Evolutionary conservation across 148 eudicot species (phyloP), one percentile per base, ranked within the genome.

Genomic region (Camellia sinensis): DNA sequence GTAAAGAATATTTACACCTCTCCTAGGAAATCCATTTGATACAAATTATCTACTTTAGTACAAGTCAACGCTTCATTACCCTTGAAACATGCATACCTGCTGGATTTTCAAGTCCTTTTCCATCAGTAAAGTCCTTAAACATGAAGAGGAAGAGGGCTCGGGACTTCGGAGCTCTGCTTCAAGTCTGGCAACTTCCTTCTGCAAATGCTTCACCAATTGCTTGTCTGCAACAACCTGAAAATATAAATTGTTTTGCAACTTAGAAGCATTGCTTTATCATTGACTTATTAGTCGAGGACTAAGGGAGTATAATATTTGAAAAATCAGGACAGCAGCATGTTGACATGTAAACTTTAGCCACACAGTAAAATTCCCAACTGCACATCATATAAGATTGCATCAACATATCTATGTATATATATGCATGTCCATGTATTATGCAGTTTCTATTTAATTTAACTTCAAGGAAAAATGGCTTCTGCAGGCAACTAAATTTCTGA

Each of bases 111-210:
- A 61, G 41, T 96, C 93, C 86, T 94, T 92, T 86, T 94, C 94
- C 79, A 82, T 78, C 80, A 96, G 86, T 78, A 93, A 81, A 4
- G 92, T 83, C 71, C 76, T 92, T 78, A 96, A 75, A 83, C 86
- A 78, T 81, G 88, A 80, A 48, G 91, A 79, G 73, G 85, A 83
- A 53, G 88, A 77, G 73, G 98, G 99, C 80, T 91, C 97, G 46
- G 99, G 98, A 85, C 97, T 93, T 83, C 85, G 88, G 74, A 87
- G 88, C 85, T 92, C 98, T 40, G 98, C 97, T 88, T 96, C 95
- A 80, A 96, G 94, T 80, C 99, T 90, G 65, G 98, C 91, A 82
- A 97, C 98, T 86, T 97, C 95, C 83, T 89, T 88, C 37, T 97
- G 97, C 80, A 97, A 81, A 65, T 91, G 92, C 86, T 91, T 94